A percentile compares a stretch with the other conserved stretches of the same genome.
phyloP scores from a whole-genome alignment of 2,329 filamentous ascomycete genomes.

The Colletotrichum sp. region DNA sequence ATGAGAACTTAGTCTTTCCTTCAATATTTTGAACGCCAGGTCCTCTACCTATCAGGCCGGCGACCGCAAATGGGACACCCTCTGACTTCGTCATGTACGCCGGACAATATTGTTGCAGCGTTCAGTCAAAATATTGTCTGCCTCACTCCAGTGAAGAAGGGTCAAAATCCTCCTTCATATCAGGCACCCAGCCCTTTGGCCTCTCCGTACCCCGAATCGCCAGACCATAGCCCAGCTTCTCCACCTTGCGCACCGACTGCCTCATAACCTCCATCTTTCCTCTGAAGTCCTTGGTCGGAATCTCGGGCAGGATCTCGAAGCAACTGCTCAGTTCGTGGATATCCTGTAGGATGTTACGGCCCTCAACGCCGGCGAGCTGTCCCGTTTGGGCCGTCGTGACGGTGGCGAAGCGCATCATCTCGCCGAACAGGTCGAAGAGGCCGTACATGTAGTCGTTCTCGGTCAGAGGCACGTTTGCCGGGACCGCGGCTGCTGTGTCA shows the following conservation, averaged over 20 bases:
- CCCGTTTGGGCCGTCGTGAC: constrained; percentile 82
- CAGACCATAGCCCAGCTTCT: constrained; percentile 87
- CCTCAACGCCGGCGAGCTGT: constrained; percentile 42
- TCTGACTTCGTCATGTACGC: background rate
- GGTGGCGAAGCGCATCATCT: constrained; percentile 96
- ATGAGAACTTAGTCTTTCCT: background rate
- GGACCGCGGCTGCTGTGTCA: constrained; percentile 58
- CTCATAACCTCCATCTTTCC: constrained; percentile 89
- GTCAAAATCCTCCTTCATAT: constrained; percentile 51
- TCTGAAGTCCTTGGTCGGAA: constrained; percentile 60
- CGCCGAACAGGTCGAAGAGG: constrained; percentile 91
- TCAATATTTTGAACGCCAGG: background rate
- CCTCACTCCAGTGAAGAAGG: background rate
- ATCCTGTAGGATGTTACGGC: constrained; percentile 75
- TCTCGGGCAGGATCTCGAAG: constrained; percentile 76
- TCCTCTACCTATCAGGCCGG: background rate
- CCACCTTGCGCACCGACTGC: constrained; percentile 91
- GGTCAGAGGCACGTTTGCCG: constrained; percentile 66
- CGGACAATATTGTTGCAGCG: background rate
- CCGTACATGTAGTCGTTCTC: constrained; percentile 89
- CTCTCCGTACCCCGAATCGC: constrained; percentile 86
- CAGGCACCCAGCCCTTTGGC: constrained; percentile 91
- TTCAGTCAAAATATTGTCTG: fast-evolving
- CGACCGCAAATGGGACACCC: background rate
- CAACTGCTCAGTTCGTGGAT: constrained; percentile 78